Evolutionary conservation across 805 yeast genomes (phyloP).

Genomic region (Hanseniaspora lachancei): DNA sequence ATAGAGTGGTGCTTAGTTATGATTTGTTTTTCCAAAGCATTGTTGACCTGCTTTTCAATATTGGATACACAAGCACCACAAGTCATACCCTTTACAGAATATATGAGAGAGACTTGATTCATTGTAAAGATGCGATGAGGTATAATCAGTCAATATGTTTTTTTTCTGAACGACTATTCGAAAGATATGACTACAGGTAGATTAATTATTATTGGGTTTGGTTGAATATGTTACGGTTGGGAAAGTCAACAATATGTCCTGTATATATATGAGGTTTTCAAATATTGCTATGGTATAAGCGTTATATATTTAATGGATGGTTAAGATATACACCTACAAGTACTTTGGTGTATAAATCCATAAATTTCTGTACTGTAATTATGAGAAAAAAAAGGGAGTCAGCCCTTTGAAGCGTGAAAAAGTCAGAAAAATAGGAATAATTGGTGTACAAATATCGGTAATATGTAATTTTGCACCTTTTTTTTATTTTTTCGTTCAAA

Average conservation of each 20-base stretch:
- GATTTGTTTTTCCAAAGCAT: constrained; percentile 31
- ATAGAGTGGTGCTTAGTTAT: neutral
- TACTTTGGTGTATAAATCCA: too few species aligned
- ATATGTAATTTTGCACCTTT: neutral
- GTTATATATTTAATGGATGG: too few species aligned
- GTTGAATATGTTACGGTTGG: too few species aligned
- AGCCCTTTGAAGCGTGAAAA: neutral
- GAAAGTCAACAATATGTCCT: too few species aligned
- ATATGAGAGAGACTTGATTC: neutral
- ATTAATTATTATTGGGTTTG: too few species aligned
- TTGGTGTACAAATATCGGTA: neutral
- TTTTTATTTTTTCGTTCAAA: neutral
- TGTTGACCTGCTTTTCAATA: constrained; percentile 42
- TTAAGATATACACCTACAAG: too few species aligned
- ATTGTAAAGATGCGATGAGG: neutral
- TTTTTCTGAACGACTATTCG: neutral
- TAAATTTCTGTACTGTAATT: too few species aligned
- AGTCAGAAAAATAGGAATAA: neutral
- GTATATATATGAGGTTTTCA: too few species aligned
- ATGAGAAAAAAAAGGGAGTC: too few species aligned
- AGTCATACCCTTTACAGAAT: constrained; percentile 63
- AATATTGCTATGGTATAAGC: too few species aligned
- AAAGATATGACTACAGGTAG: too few species aligned
- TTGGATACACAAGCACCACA: constrained; percentile 74
- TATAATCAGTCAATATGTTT: neutral